These are phyloP conservation scores for Aspergillus sp. DNA, from an alignment of 2,329 filamentous ascomycete species.

Conservation along the genomic window DNA sequence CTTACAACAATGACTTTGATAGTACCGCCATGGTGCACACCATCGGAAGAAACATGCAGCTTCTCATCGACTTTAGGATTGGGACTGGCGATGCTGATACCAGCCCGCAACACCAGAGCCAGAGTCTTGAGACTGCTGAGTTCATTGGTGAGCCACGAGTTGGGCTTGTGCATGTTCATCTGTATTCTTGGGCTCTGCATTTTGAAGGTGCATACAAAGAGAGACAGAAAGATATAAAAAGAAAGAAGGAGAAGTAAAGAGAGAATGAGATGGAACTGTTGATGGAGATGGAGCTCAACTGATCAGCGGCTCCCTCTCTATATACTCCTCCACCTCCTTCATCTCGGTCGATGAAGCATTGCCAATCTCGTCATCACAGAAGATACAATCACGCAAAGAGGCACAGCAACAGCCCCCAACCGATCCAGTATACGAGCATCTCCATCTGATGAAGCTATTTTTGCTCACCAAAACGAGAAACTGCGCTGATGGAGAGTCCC, in stretches of 20 bases:
- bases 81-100: conserved; percentile 6
- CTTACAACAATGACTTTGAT: conserved; percentile 11
- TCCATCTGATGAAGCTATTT: too few species aligned
- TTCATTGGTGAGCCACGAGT: conserved; percentile 7
- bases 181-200: conserved; percentile 7
- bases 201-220: neutral
- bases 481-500: too few species aligned
- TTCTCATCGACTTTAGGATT: conserved; percentile 6
- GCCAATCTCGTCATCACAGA: neutral
- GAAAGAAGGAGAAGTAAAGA: too few species aligned
- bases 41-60: conserved; percentile 3
- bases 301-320: too few species aligned
- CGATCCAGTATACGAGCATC: too few species aligned
- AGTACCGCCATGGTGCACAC: conserved; percentile 5
- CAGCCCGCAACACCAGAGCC: conserved; percentile 7
- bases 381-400: neutral
- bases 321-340: too few species aligned
- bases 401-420: neutral
- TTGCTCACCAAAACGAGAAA: too few species aligned
- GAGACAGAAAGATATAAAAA: too few species aligned
- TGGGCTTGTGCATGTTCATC: conserved; percentile 8
- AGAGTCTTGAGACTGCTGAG: conserved; percentile 6
- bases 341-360: too few species aligned
- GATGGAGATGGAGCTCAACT: too few species aligned
- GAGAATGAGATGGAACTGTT: too few species aligned